Conservation (phyloP, 768 basidiomycete species). For the Rhodotorula sphaerocarpa region DNA sequence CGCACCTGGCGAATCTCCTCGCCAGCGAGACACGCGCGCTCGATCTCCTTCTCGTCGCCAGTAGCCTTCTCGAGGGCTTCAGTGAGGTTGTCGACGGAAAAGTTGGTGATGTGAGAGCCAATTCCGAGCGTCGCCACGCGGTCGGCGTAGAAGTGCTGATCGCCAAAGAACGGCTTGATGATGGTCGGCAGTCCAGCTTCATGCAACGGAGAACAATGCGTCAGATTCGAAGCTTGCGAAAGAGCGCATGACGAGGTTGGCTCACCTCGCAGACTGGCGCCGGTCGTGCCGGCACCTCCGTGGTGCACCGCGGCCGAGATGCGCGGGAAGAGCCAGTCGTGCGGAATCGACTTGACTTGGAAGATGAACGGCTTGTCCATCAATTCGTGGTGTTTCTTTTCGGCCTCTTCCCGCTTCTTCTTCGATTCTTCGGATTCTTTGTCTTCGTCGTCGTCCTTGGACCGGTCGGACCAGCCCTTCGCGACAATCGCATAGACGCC, state of each 20-base stretch:
- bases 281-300: conserved; percentile 92
- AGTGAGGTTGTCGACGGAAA: conserved; percentile 67
- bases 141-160: conserved; percentile 96
- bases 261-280: conserved; percentile 74
- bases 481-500: conserved; percentile 88
- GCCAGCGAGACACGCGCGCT: conserved; percentile 71
- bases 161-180: conserved; percentile 94
- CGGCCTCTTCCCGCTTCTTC: conserved; percentile 46
- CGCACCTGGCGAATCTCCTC: conserved; percentile 75
- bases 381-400: conserved; percentile 55
- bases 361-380: conserved; percentile 72
- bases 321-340: conserved; percentile 84
- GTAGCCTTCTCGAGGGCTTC: conserved; percentile 75
- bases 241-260: too few species aligned
- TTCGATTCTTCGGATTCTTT: conserved; percentile 48
- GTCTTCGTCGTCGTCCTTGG: conserved; percentile 47
- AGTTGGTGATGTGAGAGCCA: conserved; percentile 75
- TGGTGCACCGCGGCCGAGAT: conserved; percentile 98
- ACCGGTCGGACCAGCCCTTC: conserved; percentile 94
- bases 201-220: neutral
- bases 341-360: conserved; percentile 57
- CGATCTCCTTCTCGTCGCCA: conserved; percentile 77
- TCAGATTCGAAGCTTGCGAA: too few species aligned
- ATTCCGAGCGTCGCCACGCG: conserved; percentile 93
- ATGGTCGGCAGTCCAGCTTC: conserved; percentile 87